Evolutionary conservation across 2,329 filamentous ascomycete species (phyloP), one percentile per base, ranked within the genome.

Genomic region (Trichoderma sp.): DNA sequence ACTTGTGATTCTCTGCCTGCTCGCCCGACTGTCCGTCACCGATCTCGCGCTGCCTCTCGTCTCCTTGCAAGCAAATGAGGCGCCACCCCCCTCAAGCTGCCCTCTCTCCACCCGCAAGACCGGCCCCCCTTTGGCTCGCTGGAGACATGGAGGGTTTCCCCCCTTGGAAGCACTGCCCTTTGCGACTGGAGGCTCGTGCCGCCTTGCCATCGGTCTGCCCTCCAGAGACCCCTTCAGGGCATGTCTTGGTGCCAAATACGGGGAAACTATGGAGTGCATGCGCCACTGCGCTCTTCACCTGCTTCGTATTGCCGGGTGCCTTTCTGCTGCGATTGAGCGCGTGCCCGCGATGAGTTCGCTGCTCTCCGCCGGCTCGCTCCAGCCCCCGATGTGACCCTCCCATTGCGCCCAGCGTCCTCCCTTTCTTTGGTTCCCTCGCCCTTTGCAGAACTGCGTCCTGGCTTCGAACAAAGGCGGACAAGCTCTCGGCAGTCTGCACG

Each of bases 351-450:
- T 55, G 39, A 17, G 39, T 30, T 44, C 39, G 59, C 59, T 63
- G 24, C n/a, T 50, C 34, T 15, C 2, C 45, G 24, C 14, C 30
- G 30, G 30, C 30, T 30, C 9, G 30, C 7, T 30, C 30, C 24
- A 48, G 39, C n/a, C 19, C 44, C 39, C 62, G 62, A 64, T 64
- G 62, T 59, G 62, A 64, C 62, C 62, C 21, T 24, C 54, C 45
- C 62, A 59, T 58, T 24, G 34, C 55, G 39, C n/a, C 39, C 52
- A 7, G 15, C 55, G 56, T 44, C 15, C 21, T 19, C 21, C 24
- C 24, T 39, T 39, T 39, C 9, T 10, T 50, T n/a, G n/a, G n/a
- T n/a, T 57, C 12, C 7, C 7, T 30, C 24, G 9, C n/a, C 39
- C 12, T 44, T 52, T 55, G 28, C 26, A 43, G 55, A 41, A 17